These are phyloP conservation scores for Penicillium riverlandense DNA, from an alignment of 495 filamentous ascomycete species.

Conservation along the genomic window DNA sequence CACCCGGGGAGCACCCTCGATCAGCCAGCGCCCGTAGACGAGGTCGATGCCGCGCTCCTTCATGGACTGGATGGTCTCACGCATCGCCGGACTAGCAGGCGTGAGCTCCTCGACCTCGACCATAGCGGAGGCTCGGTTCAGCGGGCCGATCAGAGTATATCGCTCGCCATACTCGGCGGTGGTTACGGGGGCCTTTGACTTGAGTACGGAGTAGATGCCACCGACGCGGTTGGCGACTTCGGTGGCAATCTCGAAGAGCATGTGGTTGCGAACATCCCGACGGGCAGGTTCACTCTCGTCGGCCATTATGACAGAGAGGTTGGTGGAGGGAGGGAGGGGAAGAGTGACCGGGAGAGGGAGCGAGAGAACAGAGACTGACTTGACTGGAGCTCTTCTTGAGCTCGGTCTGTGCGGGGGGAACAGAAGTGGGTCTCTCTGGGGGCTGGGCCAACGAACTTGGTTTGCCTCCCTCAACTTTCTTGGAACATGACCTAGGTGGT, in stretches of 20 bases:
- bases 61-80: constrained; percentile 83
- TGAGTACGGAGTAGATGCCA: constrained; percentile 97
- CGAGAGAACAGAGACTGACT: not conserved
- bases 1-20: constrained; percentile 91
- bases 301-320: constrained; percentile 13
- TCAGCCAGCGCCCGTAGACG: constrained; percentile 93
- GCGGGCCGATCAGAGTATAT: constrained; percentile 90
- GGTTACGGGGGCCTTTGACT: constrained; percentile 96
- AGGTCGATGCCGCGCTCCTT: constrained; percentile 82
- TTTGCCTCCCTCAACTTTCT: too few relatives aligned
- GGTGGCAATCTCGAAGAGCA: constrained; percentile 92
- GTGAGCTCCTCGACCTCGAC: constrained; percentile 92
- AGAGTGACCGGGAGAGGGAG: constrained; percentile 3
- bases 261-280: constrained; percentile 69
- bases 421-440: not conserved
- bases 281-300: constrained; percentile 34
- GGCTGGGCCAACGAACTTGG: not conserved
- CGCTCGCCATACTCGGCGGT: constrained; percentile 97
- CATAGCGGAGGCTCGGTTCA: constrained; percentile 85
- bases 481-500: not conserved
- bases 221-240: constrained; percentile 97
- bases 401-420: constrained; percentile 24
- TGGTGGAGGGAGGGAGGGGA: constrained; percentile 1
- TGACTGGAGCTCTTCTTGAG: constrained; percentile 12
- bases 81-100: constrained; percentile 72